phyloP scores from a whole-genome alignment of 2,329 filamentous ascomycete species.

The Sporothrix mexicana region DNA sequence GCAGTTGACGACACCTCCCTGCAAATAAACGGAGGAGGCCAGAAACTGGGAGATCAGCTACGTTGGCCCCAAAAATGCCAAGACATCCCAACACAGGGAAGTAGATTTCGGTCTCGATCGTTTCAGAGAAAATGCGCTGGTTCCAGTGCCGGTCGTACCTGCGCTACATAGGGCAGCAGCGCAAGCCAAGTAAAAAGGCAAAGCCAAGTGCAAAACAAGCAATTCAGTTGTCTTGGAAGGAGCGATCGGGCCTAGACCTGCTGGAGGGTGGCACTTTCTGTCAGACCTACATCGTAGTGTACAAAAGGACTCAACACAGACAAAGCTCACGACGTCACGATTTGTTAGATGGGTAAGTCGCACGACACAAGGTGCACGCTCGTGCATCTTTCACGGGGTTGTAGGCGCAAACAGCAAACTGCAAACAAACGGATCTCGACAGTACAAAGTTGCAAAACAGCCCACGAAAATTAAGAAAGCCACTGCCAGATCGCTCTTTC shows the following conservation, averaged over 20 bases:
- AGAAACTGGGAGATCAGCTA: conserved; percentile 23
- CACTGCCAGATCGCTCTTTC: background rate
- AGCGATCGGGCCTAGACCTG: conserved; percentile 2
- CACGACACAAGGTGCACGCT: background rate
- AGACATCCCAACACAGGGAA: conserved; percentile 23
- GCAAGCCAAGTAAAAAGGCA: conserved; percentile 26
- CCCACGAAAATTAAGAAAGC: too few relatives aligned
- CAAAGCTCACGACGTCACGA: conserved; percentile 9
- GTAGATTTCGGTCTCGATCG: conserved; percentile 25
- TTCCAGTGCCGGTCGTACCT: background rate
- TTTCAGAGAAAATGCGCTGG: conserved; percentile 26
- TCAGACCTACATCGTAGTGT: background rate
- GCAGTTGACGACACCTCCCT: background rate
- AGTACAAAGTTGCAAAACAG: background rate
- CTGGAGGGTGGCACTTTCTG: background rate
- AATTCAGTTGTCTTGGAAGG: conserved; percentile 28
- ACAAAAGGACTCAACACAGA: background rate
- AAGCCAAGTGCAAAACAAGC: conserved; percentile 30
- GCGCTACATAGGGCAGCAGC: conserved; percentile 2
- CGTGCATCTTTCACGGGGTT: background rate
- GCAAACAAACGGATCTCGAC: background rate
- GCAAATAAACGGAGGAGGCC: background rate
- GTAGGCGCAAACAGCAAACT: background rate
- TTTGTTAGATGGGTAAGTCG: background rate
- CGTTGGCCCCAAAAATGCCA: conserved; percentile 27